A percentile compares a stretch with the other conserved stretches of the same genome.
These are phyloP conservation scores for Suillus subalutaceus DNA, from an alignment of 768 basidiomycete species.

Conservation along the genomic window DNA sequence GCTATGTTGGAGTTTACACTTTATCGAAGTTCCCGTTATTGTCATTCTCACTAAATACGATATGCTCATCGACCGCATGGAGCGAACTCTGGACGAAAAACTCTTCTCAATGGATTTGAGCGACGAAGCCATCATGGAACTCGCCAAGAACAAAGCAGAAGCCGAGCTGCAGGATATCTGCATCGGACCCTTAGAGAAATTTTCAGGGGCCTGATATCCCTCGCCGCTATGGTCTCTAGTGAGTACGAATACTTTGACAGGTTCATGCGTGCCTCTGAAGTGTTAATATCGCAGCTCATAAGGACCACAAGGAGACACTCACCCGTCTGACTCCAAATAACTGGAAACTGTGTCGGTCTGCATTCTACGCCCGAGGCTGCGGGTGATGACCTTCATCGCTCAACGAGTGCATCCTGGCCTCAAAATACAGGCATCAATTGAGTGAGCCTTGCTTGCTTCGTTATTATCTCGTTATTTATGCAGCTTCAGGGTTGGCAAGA, in stretches of 20 bases:
- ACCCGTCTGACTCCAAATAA: not conserved
- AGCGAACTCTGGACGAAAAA: not conserved
- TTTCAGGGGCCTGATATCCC: constrained; percentile 1
- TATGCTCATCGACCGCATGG: constrained; percentile 1
- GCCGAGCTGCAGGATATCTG: constrained; percentile 2
- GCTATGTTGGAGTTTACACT: too few relatives aligned
- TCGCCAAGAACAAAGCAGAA: not conserved
- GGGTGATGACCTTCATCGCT: constrained; percentile 7
- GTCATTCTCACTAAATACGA: constrained; percentile 13
- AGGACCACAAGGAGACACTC: not conserved
- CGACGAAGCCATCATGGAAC: not conserved
- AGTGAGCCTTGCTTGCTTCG: not conserved
- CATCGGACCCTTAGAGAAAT: constrained; percentile 4
- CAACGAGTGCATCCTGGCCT: constrained; percentile 3
- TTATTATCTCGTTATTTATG: not conserved
- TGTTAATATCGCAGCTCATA: not conserved
- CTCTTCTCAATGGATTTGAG: not conserved
- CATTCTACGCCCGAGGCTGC: not conserved
- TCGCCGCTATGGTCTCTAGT: not conserved
- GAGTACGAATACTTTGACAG: not conserved
- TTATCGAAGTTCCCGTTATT: constrained; percentile 7
- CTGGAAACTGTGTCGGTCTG: not conserved
- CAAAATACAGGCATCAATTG: constrained; percentile 3
- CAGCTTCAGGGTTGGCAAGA: not conserved
- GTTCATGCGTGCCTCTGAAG: not conserved